A percentile compares a stretch with the other conserved stretches of the same genome.
These are phyloP conservation scores for Dispira parvispora DNA, from an alignment of 192 early-diverging fungal species.

Conservation along the genomic window DNA sequence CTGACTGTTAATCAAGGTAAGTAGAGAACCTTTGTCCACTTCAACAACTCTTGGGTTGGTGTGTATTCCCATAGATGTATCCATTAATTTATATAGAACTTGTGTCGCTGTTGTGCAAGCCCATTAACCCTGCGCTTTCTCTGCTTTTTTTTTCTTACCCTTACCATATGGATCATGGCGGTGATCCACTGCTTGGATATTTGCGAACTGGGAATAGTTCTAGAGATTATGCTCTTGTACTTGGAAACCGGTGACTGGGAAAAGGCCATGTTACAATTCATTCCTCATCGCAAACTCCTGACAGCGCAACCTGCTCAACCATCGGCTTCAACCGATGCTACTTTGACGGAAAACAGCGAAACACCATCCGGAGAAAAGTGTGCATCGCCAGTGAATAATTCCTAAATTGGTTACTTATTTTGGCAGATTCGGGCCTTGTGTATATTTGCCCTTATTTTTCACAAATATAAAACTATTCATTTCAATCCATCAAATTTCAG, in stretches of 20 bases:
- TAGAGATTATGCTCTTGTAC: conserved; percentile 74
- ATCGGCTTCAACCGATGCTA: no score
- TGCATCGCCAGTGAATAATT: no score
- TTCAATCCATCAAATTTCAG: no score
- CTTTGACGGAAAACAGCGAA: no score
- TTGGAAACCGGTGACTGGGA: conserved; percentile 70
- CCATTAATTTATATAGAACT: background rate
- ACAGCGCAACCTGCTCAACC: background rate
- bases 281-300: conserved; percentile 70
- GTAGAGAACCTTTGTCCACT: background rate
- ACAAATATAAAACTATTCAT: no score
- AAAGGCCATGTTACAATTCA: conserved; percentile 70
- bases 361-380: no score
- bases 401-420: no score
- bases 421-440: no score
- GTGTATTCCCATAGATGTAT: conserved; percentile 11
- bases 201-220: conserved; percentile 30
- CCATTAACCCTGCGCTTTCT: background rate
- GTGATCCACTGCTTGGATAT: background rate
- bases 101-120: background rate
- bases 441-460: no score
- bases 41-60: background rate
- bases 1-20: conserved; percentile 86
- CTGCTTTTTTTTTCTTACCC: background rate
- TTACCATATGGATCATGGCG: background rate